Base-by-base conservation (phyloP, 352 stramenopile species). In the Pythium dissimile region DNA sequence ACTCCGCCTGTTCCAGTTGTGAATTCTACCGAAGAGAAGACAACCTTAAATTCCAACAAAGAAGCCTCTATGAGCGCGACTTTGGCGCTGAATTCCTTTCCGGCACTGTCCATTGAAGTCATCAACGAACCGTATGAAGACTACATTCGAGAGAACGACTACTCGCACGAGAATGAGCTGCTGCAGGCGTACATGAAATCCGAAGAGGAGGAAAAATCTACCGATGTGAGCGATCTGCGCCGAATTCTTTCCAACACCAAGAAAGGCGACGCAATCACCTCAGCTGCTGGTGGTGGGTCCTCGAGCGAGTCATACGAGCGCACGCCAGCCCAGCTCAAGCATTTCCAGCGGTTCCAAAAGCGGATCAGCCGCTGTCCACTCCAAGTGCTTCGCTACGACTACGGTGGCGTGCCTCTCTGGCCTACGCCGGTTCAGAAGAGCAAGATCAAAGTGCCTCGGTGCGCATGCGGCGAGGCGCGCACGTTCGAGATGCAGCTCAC, bases 331-430 rank as follows among this genome's bases (percentile, higher is more conserved):
- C 62, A 71, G 15, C 75, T 91, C 54, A 79, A 83, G 26, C 75
- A 92, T 64, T 77, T 94, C n/a, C 60, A 92, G 57, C 78, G 76
- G n/a, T 94, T 94, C 65, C 82, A 94, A 60, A 88, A 94, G 60
- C 84, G 84, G 27, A 89, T 94, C 43, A 88, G 56, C 45, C 80
- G 84, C 5, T 88, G 76, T 49, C 84, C 82, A 37, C 52, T 86
- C 12, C 84, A 94, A 58, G 89, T 82, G 32, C 72, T 94, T 55
- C 82, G 84, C 28, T 94, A 94, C 50, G 79, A 94, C 62, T 94
- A 94, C 44, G 84, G 78, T 11, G 84, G 84, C n/a, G 76, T 90
- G 52, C 84, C 84, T 32, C 63, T 94, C 15, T 94, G 84, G 84
- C 82, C 84, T 12, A 73, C 75, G 15, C 71, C 82, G 5, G 69